A percentile compares a stretch with the other conserved stretches of the same genome.
Conservation (phyloP, 805 yeast genomes). For the Metschnikowia lochheadii region DNA sequence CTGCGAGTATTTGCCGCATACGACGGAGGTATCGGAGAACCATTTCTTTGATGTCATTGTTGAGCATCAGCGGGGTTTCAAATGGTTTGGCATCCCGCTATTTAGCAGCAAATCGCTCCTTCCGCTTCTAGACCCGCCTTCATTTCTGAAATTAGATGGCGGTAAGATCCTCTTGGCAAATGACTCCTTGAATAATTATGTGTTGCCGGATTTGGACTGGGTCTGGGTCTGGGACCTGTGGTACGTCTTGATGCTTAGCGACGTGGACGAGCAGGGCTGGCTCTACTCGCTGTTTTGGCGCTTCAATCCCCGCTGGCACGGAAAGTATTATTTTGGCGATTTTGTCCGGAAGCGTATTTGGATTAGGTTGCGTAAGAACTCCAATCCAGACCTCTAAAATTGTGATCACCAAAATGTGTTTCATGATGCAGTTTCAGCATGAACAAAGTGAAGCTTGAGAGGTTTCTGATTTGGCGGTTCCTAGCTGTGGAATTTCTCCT, state of each 20-base stretch:
- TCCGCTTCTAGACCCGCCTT: conserved; percentile 49
- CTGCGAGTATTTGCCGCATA: conserved; percentile 1
- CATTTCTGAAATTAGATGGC: conserved; percentile 44
- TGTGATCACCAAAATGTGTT: background rate
- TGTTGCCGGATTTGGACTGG: conserved; percentile 61
- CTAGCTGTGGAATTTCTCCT: no score
- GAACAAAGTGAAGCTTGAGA: background rate
- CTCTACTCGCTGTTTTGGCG: conserved; percentile 47
- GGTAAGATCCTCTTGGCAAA: conserved; percentile 24
- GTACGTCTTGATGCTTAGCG: conserved; percentile 67
- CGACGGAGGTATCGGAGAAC: conserved; percentile 1
- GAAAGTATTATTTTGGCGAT: conserved; percentile 53
- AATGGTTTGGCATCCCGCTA: conserved; percentile 48
- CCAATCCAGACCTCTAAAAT: background rate
- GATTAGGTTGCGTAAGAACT: conserved; percentile 40
- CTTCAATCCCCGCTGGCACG: conserved; percentile 52
- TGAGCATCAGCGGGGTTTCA: conserved; percentile 54
- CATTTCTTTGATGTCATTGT: conserved; percentile 39
- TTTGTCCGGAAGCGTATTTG: conserved; percentile 66
- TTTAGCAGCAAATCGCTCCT: conserved; percentile 44
- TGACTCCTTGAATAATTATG: conserved; percentile 30
- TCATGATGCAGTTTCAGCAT: background rate
- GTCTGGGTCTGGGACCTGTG: conserved; percentile 66
- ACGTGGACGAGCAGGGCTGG: conserved; percentile 88
- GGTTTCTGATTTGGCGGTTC: no score